These are phyloP conservation scores for Fraxinus sp. DNA, from an alignment of 305 asterid species.

Conservation along the genomic window DNA sequence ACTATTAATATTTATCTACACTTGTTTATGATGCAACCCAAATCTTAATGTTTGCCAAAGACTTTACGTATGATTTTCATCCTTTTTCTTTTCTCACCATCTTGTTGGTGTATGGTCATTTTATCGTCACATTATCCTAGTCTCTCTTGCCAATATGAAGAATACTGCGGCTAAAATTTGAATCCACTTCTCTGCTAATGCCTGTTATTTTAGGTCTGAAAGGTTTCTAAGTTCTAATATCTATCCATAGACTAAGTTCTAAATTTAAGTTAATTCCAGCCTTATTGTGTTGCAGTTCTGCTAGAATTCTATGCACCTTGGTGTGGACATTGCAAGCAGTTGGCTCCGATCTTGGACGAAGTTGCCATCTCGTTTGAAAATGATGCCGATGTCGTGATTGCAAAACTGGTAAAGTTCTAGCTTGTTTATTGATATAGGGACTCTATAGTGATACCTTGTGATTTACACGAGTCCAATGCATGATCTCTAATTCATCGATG, in stretches of 20 bases:
- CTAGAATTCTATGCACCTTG: slow-evolving; percentile 81
- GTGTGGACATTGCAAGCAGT: slow-evolving; percentile 77
- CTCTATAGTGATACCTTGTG: neutral
- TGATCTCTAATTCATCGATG: neutral
- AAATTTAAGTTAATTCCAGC: neutral
- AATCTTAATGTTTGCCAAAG: neutral
- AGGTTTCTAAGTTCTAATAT: neutral
- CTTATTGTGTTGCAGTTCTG: slow-evolving; percentile 43
- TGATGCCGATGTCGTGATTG: slow-evolving; percentile 56
- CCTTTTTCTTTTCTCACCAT: neutral
- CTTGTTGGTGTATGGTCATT: neutral
- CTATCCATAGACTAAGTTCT: neutral
- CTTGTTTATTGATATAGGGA: neutral
- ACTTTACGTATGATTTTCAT: neutral
- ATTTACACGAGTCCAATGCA: neutral
- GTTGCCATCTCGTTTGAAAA: slow-evolving; percentile 58
- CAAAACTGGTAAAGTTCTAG: slow-evolving; percentile 53
- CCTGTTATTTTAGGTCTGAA: neutral
- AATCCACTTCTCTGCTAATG: neutral
- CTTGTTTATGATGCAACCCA: neutral
- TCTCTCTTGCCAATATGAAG: neutral
- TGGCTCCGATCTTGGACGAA: slow-evolving; percentile 80
- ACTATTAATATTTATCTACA: neutral
- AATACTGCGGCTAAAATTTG: neutral
- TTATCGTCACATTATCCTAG: neutral